Evolutionary conservation across 345 rosid genomes (phyloP).

Genomic region (Toxicodendron radicans): DNA sequence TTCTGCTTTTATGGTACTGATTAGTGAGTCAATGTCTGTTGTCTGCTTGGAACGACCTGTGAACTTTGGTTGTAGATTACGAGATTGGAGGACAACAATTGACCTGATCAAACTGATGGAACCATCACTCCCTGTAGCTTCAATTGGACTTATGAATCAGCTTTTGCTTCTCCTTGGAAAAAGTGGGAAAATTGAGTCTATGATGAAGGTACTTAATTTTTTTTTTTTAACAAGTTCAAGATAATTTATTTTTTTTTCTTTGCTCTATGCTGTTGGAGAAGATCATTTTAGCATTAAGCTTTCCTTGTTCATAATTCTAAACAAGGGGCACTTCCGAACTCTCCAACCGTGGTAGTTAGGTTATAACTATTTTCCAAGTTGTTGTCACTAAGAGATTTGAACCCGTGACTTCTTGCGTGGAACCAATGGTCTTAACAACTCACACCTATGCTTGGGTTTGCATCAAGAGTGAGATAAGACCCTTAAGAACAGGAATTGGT

Average conservation of each 20-base stretch:
- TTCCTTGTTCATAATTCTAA: no score
- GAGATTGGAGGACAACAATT: conserved; percentile 69
- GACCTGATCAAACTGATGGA: conserved; percentile 67
- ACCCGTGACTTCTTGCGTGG: no score
- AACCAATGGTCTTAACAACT: no score
- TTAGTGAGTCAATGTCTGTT: not conserved
- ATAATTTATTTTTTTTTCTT: not conserved
- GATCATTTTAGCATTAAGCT: no score
- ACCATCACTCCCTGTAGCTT: conserved; percentile 52
- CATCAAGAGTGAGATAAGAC: not conserved
- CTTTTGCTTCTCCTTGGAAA: conserved; percentile 74
- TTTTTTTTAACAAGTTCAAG: not conserved
- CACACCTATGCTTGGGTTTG: no score
- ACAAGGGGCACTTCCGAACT: no score
- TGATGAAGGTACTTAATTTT: conserved; percentile 62
- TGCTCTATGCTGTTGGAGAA: not conserved
- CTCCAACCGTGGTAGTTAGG: no score
- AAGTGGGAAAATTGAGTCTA: conserved; percentile 79
- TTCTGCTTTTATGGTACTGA: conserved; percentile 13
- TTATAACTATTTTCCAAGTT: no score
- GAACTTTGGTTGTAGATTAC: conserved; percentile 48
- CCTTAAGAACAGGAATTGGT: not conserved
- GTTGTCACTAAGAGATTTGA: no score
- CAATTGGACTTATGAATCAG: conserved; percentile 73
- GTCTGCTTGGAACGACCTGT: conserved; percentile 11